Conservation (phyloP, 768 basidiomycete species). For the Boletus sp. region DNA sequence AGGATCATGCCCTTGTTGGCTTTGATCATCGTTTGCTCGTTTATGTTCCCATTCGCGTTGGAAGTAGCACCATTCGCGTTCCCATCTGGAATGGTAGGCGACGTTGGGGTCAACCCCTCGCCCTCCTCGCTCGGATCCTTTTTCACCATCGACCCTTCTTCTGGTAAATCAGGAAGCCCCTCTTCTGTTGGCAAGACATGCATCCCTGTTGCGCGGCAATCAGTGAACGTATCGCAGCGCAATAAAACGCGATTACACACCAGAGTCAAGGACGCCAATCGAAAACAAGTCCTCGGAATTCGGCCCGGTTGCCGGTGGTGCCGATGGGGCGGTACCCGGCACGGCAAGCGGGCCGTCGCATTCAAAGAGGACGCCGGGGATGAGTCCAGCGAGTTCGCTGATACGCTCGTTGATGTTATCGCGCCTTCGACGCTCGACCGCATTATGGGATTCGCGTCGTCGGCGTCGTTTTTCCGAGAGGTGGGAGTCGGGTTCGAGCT, state of each 20-base stretch:
- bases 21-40: constrained; percentile 57
- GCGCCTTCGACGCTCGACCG: constrained; percentile 80
- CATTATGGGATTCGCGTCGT: constrained; percentile 86
- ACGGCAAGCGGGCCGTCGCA: constrained; percentile 35
- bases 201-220: constrained; percentile 12
- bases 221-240: background rate
- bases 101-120: constrained; percentile 20
- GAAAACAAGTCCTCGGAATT: constrained; percentile 23
- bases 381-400: constrained; percentile 80
- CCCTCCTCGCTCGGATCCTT: constrained; percentile 32
- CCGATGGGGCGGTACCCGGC: constrained; percentile 12
- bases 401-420: constrained; percentile 98
- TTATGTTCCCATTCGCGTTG: constrained; percentile 6
- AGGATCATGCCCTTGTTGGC: constrained; percentile 96
- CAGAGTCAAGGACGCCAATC: constrained; percentile 20
- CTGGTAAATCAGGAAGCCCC: constrained; percentile 29
- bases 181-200: constrained; percentile 27
- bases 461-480: constrained; percentile 79
- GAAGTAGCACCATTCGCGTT: background rate
- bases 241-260: constrained; percentile 8
- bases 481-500: constrained; percentile 35
- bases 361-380: constrained; percentile 84
- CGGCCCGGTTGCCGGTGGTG: constrained; percentile 11
- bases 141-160: constrained; percentile 26
- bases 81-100: constrained; percentile 20